A percentile compares a stretch with the other conserved stretches of the same genome.
Conservation (phyloP, 116 monocot genomes). For the Phalaenopsis hybrid region DNA sequence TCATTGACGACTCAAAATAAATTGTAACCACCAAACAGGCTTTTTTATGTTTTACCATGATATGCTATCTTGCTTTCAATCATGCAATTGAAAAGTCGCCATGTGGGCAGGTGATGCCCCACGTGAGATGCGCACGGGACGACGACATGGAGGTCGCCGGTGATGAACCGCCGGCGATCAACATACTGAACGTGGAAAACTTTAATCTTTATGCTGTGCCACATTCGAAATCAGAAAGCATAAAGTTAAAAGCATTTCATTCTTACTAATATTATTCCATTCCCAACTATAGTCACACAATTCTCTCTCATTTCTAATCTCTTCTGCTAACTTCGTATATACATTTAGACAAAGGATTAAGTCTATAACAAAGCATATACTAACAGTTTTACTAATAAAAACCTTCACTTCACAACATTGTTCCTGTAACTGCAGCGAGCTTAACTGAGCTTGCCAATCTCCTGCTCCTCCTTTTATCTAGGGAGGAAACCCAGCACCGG, state of each 20-base stretch:
- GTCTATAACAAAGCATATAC: background rate
- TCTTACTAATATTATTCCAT: conserved; percentile 4
- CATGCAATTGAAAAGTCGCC: background rate
- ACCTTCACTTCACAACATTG: background rate
- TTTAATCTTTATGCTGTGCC: background rate
- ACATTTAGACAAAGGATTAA: conserved; percentile 6
- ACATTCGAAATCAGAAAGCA: background rate
- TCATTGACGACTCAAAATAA: too few species aligned
- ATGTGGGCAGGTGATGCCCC: background rate
- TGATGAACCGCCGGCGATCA: background rate
- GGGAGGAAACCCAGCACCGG: conserved; percentile 1
- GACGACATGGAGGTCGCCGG: background rate
- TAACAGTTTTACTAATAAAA: background rate
- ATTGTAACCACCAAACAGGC: background rate
- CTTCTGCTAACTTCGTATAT: conserved; percentile 2
- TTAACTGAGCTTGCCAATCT: background rate
- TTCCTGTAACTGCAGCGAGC: background rate
- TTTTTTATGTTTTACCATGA: background rate
- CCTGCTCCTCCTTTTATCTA: background rate
- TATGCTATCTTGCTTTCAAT: background rate
- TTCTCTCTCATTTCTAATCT: background rate
- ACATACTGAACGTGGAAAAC: background rate
- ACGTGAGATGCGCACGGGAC: background rate
- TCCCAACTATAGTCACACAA: background rate
- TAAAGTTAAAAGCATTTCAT: background rate